A percentile compares a stretch with the other conserved stretches of the same genome.
Conservation (phyloP, 129 eudicot species). For the Artemisia tridentata region DNA sequence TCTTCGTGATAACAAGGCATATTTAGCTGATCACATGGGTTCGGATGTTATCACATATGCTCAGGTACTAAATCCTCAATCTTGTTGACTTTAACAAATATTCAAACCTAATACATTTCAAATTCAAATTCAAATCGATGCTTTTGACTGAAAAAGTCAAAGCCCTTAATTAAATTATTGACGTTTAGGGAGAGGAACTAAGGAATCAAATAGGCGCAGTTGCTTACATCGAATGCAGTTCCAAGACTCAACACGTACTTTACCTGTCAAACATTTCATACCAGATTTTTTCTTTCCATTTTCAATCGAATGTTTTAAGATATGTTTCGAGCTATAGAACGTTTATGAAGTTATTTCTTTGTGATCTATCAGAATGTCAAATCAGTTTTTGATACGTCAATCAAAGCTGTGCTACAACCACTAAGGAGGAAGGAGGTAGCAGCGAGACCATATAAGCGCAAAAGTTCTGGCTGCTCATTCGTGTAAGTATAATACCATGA, state of each 20-base stretch:
- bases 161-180: slow-evolving; percentile 9
- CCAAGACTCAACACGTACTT: slow-evolving; percentile 14
- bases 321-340: background rate
- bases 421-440: slow-evolving; percentile 71
- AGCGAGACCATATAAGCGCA: slow-evolving; percentile 54
- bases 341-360: background rate
- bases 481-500: slow-evolving; percentile 49
- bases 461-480: slow-evolving; percentile 68
- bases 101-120: slow-evolving; percentile 7
- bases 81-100: slow-evolving; percentile 8
- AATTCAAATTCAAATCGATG: slow-evolving; percentile 21
- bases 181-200: slow-evolving; percentile 14
- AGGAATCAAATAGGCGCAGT: slow-evolving; percentile 15
- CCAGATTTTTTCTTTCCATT: background rate
- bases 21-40: slow-evolving; percentile 69
- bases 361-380: slow-evolving; percentile 7
- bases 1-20: slow-evolving; percentile 87
- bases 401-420: slow-evolving; percentile 93
- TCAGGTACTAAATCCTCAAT: slow-evolving; percentile 46
- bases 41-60: slow-evolving; percentile 62
- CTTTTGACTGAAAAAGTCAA: slow-evolving; percentile 19
- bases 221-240: slow-evolving; percentile 18
- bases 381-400: slow-evolving; percentile 83
- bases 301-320: background rate
- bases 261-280: background rate